Percentiles rank a stretch among this genome's conserved stretches.
These are phyloP conservation scores for Nectriaceae sp. DNA, from an alignment of 2,329 filamentous ascomycete genomes.

Conservation along the genomic window DNA sequence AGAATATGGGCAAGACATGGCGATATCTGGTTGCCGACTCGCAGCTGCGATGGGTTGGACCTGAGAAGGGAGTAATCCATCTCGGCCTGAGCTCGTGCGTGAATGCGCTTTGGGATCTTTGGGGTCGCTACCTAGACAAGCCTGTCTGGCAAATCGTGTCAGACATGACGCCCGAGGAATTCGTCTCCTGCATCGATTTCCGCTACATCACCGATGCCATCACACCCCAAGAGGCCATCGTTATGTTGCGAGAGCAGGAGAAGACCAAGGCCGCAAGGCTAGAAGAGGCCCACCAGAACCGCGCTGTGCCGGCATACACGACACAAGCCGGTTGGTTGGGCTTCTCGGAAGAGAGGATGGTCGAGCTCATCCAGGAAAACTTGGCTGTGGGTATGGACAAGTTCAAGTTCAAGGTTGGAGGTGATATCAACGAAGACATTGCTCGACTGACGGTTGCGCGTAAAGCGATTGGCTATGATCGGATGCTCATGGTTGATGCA, in stretches of 20 bases:
- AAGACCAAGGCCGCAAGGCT: conserved; percentile 70
- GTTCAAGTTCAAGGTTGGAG: conserved; percentile 91
- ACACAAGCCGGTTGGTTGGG: conserved; percentile 92
- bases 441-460: conserved; percentile 72
- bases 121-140: conserved; percentile 83
- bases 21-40: conserved; percentile 85
- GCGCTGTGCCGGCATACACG: conserved; percentile 86
- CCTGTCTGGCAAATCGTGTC: conserved; percentile 89
- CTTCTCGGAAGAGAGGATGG: conserved; percentile 87
- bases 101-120: conserved; percentile 94
- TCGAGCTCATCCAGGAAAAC: conserved; percentile 70
- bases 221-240: conserved; percentile 79
- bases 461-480: conserved; percentile 79
- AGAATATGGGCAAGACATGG: conserved; percentile 87
- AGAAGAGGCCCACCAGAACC: conserved; percentile 69
- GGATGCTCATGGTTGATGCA: conserved; percentile 86
- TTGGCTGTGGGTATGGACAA: conserved; percentile 76
- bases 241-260: conserved; percentile 67
- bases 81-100: conserved; percentile 88
- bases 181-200: conserved; percentile 89
- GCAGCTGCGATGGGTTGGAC: conserved; percentile 90
- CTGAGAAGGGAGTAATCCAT: conserved; percentile 92
- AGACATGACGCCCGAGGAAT: conserved; percentile 86
- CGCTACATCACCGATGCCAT: conserved; percentile 93
- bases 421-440: conserved; percentile 70